Conservation (phyloP, 352 stramenopile species). For the Discostella stelligera region DNA sequence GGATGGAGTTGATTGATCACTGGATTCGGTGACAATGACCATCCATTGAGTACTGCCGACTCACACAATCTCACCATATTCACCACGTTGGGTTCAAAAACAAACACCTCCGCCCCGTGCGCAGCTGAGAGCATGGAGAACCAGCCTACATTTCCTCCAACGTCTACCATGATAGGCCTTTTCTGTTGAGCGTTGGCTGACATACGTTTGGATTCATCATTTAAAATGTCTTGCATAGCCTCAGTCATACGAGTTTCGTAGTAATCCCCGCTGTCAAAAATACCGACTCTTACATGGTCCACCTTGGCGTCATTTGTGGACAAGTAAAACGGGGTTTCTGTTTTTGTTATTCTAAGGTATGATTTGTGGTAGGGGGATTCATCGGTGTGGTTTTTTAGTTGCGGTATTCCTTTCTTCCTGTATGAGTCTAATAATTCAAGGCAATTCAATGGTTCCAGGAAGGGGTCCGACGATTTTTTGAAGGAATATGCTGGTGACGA, state of each 20-base stretch:
- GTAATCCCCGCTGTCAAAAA: conserved; percentile 25
- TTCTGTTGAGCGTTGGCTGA: background rate
- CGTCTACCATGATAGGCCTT: conserved; percentile 40
- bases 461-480: conserved; percentile 48
- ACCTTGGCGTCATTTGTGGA: conserved; percentile 24
- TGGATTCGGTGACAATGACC: conserved; percentile 16
- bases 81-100: conserved; percentile 48
- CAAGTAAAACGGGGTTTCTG: conserved; percentile 19
- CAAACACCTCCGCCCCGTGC: conserved; percentile 36
- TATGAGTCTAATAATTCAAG: conserved; percentile 12
- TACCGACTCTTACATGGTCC: conserved; percentile 11
- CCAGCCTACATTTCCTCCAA: conserved; percentile 53
- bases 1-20: conserved; percentile 19
- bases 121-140: conserved; percentile 40
- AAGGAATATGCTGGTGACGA: too few species aligned
- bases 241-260: conserved; percentile 31
- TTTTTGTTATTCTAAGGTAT: conserved; percentile 20
- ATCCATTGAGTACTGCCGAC: conserved; percentile 49
- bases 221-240: conserved; percentile 20
- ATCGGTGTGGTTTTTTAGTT: conserved; percentile 3
- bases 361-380: conserved; percentile 22
- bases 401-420: background rate
- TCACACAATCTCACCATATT: conserved; percentile 53
- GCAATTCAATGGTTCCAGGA: conserved; percentile 49
- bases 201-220: background rate